Conservation (phyloP, 345 rosid species). For the Murraya paniculata region DNA sequence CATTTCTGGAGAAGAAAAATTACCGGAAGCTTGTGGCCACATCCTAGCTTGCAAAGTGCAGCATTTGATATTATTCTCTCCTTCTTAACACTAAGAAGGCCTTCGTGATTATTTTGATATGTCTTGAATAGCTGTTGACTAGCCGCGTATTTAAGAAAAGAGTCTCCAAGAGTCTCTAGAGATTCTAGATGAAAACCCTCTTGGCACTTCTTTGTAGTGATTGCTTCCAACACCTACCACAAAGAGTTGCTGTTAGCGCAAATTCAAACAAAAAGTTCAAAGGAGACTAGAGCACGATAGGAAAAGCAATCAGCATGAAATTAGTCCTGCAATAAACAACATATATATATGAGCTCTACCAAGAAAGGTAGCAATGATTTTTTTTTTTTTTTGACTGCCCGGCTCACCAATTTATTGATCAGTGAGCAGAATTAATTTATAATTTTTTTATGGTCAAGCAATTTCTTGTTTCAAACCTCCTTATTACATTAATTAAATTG, state of each 20-base stretch:
- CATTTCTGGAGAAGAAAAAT: slow-evolving; percentile 2
- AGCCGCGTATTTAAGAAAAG: slow-evolving; percentile 81
- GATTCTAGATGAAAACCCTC: slow-evolving; percentile 84
- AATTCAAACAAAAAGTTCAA: slow-evolving; percentile 3
- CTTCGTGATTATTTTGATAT: slow-evolving; percentile 57
- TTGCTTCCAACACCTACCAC: slow-evolving; percentile 78
- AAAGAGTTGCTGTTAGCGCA: slow-evolving; percentile 7
- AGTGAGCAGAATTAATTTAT: neutral
- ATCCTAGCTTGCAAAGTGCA: slow-evolving; percentile 70
- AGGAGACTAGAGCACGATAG: neutral
- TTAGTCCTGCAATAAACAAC: neutral
- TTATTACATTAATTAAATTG: no score
- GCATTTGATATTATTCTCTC: slow-evolving; percentile 62
- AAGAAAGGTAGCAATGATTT: neutral
- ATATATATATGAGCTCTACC: neutral
- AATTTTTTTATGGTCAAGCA: neutral
- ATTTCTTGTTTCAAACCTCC: neutral
- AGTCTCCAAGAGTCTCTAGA: slow-evolving; percentile 90
- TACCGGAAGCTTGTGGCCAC: slow-evolving; percentile 72
- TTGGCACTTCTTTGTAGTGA: slow-evolving; percentile 76
- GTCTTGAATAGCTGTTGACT: slow-evolving; percentile 70
- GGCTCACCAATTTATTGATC: neutral
- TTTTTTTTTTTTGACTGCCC: neutral
- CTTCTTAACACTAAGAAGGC: slow-evolving; percentile 70
- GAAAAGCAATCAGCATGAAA: neutral